Evolutionary conservation across 1,284 basidiomycete species (phyloP), one percentile per base, ranked within the genome.

Genomic region (Ustanciosporium gigantosporum): DNA sequence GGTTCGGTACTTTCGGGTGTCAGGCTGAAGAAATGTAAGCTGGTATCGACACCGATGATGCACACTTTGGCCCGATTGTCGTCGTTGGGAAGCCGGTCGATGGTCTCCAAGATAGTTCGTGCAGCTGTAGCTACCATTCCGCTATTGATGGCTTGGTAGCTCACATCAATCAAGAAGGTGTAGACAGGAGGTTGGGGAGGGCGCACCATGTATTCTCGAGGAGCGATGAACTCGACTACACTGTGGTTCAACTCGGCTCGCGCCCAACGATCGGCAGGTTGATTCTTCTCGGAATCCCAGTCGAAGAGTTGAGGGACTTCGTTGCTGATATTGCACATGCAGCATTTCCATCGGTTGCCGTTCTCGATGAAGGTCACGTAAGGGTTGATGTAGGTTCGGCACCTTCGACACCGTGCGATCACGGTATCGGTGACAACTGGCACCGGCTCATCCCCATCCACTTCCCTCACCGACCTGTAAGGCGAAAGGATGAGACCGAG

Each of bases 241-340:
- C 87, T 85, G 78, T 91, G 86, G 77, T 95, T 97, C 55, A 99
- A 84, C 81, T 99, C 95, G 6, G 90, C 86, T 57, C 95, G 87
- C 37, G 86, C 82, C 91, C 94, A 98, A 49, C 95, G 83, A 80
- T 99, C 94, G 6, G 90, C 92, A 14, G 93, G 93, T 80, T 91
- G 88, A 77, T 95, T 96, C 66, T 86, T 87, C 51, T 84, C 85
- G 77, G 92, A 90, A 79, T 98, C 90, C 93, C 94, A 99, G 79
- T 99, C 95, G 76, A 98, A 98, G 45, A 96, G 83, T 77, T 97
- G 93, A 7, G 95, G 95, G 1, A 98, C 94, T 79, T 99, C 95
- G 79, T 99, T 99, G 50, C 90, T 90, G 84, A 98, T 87, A 73
- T 89, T 91, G 80, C 95, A 99, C 91, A 98, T 93, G 81, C 91